These are phyloP conservation scores for Aspergillus arachidicola DNA, from an alignment of 2,329 filamentous ascomycete genomes.

Conservation along the genomic window DNA sequence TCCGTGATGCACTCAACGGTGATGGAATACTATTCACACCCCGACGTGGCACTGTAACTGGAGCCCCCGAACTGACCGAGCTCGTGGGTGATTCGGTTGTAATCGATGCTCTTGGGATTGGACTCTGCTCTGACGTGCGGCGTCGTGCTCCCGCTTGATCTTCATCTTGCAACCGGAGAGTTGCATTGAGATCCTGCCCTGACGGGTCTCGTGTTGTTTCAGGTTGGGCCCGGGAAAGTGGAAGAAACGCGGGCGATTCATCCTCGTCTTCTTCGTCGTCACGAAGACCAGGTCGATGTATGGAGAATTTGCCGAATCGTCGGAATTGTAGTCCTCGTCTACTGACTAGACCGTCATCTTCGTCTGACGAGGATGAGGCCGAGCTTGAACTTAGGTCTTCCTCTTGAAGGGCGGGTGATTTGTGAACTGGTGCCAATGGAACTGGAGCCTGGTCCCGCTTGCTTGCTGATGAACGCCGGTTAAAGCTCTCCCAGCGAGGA, in stretches of 20 bases:
- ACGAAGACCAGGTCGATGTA: constrained; percentile 33
- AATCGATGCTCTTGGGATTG: constrained; percentile 20
- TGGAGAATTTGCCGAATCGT: constrained; percentile 45
- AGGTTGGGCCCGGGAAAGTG: constrained; percentile 30
- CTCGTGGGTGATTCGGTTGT: constrained; percentile 38
- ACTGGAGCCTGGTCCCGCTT: constrained; percentile 28
- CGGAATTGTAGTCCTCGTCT: constrained; percentile 34
- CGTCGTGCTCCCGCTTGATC: constrained; percentile 30
- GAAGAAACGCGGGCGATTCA: constrained; percentile 50
- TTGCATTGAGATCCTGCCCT: constrained; percentile 43
- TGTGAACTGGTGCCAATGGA: constrained; percentile 21
- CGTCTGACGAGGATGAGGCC: constrained; percentile 34
- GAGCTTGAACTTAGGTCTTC: constrained; percentile 37
- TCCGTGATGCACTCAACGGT: constrained; percentile 48
- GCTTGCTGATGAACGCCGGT: constrained; percentile 25
- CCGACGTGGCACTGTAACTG: constrained; percentile 24
- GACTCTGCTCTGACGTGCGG: constrained; percentile 29
- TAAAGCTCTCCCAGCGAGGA: constrained; percentile 23
- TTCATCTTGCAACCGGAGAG: constrained; percentile 41
- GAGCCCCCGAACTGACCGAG: constrained; percentile 41
- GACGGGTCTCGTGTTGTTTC: constrained; percentile 22
- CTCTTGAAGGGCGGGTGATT: constrained; percentile 37
- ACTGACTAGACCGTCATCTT: constrained; percentile 26
- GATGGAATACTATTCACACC: constrained; percentile 16
- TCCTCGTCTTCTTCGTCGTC: constrained; percentile 49